Base-by-base conservation (phyloP, 2,329 filamentous ascomycete species). In the Periconia digitata region DNA sequence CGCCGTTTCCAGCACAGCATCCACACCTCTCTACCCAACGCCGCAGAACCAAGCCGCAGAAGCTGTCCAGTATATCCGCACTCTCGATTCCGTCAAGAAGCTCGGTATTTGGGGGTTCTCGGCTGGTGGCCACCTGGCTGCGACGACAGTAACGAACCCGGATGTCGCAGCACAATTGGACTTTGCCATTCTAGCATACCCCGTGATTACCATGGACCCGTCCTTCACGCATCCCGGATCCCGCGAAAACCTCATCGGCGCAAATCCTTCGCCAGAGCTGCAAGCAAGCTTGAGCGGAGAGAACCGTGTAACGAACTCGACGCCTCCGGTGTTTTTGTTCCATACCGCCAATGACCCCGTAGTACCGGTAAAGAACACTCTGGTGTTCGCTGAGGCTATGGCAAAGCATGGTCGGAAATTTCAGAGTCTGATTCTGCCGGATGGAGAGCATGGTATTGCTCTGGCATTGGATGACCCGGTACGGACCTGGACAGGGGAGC, bases 31-130 rank as follows among this genome's bases (percentile, higher is more conserved):
- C 8, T 49, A 49, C 5, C 47, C 47, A 16, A 10, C 34, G 17
- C 47, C 47, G 5, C 47, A 49, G 20, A 44, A 49, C 35, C 47
- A 49, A 39, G 47, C 47, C 0, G 21, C 43, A 8, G 38, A 46
- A 49, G 47, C 47, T n/a, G 37, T 49, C 15, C 21, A 46, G 17
- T 43, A 49, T n/a, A 49, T 49, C 23, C 47, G 47, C 15, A 43
- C 43, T 13, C 40, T 38, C 6, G 8, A 43, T 12, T 15, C 16
- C 15, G 47, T 49, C 2, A 32, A 29, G 10, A 49, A 49, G 17
- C 20, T 49, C 12, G 47, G 47, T 29, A 49, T 49, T 12, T 49
- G 47, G 47, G 47, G 47, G 3, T 49, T 49, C 20, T 46, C 43
- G 18, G 47, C 47, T 7, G 47, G 47, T 5, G 47, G 47, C 2